phyloP scores from a whole-genome alignment of 345 rosid species.

The Pistacia vera region DNA sequence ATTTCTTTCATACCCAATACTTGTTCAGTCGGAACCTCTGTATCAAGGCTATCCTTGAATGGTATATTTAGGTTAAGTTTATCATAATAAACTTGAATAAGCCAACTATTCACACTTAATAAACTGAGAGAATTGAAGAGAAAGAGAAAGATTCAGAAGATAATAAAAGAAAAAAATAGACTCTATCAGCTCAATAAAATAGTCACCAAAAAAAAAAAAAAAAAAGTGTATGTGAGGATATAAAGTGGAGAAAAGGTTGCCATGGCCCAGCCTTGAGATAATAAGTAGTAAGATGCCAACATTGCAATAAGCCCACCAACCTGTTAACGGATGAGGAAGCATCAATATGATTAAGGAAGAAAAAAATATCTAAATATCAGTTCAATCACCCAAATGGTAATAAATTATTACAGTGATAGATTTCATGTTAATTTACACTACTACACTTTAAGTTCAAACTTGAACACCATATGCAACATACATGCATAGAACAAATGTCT shows the following conservation, averaged over 20 bases:
- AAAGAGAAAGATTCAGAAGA: constrained; percentile 6
- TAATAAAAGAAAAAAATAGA: constrained; percentile 1
- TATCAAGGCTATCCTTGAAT: constrained; percentile 48
- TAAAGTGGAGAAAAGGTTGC: constrained; percentile 80
- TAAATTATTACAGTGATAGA: not conserved
- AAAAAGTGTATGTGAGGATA: constrained; percentile 54
- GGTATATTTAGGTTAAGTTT: constrained; percentile 67
- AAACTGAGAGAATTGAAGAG: not conserved
- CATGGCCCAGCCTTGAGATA: constrained; percentile 98
- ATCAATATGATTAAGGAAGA: constrained; percentile 12
- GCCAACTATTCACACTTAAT: constrained; percentile 11
- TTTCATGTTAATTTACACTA: not conserved
- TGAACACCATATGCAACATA: not conserved
- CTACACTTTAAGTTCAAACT: too few species aligned
- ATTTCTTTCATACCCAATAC: constrained; percentile 73
- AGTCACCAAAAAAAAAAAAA: not conserved
- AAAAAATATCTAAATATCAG: not conserved
- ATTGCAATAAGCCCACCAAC: constrained; percentile 91
- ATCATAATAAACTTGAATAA: constrained; percentile 28
- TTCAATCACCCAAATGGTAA: not conserved
- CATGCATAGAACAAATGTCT: not conserved
- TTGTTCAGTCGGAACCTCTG: constrained; percentile 53
- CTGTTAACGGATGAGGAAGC: constrained; percentile 42
- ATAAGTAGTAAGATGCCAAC: constrained; percentile 80
- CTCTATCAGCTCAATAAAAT: constrained; percentile 12